Conservation (phyloP, 257 asterid genomes). For the Cruciata laevipes region DNA sequence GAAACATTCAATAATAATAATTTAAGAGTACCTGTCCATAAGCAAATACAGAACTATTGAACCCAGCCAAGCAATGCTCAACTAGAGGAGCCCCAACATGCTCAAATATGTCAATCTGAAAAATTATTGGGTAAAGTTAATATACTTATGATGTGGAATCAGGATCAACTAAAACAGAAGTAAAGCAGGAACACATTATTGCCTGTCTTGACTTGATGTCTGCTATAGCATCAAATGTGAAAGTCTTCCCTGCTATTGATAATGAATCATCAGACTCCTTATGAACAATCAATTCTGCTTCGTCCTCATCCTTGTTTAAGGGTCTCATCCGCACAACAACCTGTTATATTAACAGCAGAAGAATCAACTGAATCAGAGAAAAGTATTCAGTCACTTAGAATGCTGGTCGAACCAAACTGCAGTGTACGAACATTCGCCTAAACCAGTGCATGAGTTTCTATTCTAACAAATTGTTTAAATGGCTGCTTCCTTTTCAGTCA, state of each 20-base stretch:
- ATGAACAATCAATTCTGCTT: constrained; percentile 57
- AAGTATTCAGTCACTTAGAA: background rate
- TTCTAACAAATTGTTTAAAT: background rate
- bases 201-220: constrained; percentile 78
- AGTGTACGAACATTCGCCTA: background rate
- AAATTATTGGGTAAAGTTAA: background rate
- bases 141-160: too few relatives aligned
- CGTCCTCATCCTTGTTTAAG: constrained; percentile 69
- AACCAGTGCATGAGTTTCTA: background rate
- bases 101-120: constrained; percentile 84
- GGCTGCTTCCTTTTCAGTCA: background rate
- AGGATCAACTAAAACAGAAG: too few relatives aligned
- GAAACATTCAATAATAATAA: background rate
- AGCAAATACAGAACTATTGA: constrained; percentile 96
- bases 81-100: constrained; percentile 91
- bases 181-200: constrained; percentile 18
- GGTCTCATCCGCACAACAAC: constrained; percentile 91
- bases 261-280: constrained; percentile 62
- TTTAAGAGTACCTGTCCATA: constrained; percentile 74
- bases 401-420: background rate
- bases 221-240: constrained; percentile 85
- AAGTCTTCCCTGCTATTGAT: constrained; percentile 66
- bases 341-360: constrained; percentile 25
- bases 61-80: constrained; percentile 96
- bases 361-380: background rate